Conservation (phyloP, 805 yeast species). For the Geotrichum ghanense region DNA sequence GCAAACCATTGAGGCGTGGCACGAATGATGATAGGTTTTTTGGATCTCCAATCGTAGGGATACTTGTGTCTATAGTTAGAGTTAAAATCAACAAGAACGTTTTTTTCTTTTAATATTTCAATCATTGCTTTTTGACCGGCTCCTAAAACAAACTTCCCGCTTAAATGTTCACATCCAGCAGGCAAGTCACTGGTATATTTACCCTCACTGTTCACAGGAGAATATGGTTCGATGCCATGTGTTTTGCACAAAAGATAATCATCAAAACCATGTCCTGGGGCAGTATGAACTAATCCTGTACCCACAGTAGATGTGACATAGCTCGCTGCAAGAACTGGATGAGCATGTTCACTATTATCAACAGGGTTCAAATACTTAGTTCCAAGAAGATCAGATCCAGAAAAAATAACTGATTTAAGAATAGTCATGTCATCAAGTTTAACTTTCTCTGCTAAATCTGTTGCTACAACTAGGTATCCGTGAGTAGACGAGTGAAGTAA, state of each 20-base stretch:
- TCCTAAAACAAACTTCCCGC: constrained; percentile 51
- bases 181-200: constrained; percentile 45
- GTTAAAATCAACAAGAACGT: constrained; percentile 39
- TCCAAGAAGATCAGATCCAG: constrained; percentile 33
- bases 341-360: constrained; percentile 16
- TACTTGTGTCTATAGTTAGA: constrained; percentile 63
- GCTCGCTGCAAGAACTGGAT: constrained; percentile 63
- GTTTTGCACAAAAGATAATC: constrained; percentile 66
- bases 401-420: constrained; percentile 18
- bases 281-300: constrained; percentile 92
- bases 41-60: constrained; percentile 96
- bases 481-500: constrained; percentile 14
- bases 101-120: constrained; percentile 29
- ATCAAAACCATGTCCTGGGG: constrained; percentile 97
- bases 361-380: constrained; percentile 48
- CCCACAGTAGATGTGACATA: constrained; percentile 79
- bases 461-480: constrained; percentile 49
- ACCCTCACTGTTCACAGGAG: constrained; percentile 76
- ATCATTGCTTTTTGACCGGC: constrained; percentile 43
- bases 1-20: constrained; percentile 98
- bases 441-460: constrained; percentile 32
- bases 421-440: constrained; percentile 9
- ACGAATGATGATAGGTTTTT: constrained; percentile 86
- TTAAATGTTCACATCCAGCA: constrained; percentile 19
- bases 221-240: constrained; percentile 45